Base-by-base conservation (phyloP, 495 filamentous ascomycete species). In the Penicillium waksmanii region DNA sequence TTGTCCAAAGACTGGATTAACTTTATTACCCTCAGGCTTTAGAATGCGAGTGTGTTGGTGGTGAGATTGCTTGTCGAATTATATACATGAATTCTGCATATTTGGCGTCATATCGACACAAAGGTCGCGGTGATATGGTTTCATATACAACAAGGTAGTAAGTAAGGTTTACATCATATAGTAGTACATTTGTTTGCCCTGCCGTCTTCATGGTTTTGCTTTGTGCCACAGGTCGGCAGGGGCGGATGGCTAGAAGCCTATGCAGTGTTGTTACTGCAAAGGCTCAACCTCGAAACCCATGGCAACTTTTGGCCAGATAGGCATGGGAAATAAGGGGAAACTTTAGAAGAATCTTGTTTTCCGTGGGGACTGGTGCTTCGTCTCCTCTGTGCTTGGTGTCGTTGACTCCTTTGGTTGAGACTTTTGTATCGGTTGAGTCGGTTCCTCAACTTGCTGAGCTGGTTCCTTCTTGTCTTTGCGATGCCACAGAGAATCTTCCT, bases 401-500 rank as follows among this genome's bases (percentile, higher is more conserved):
- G 56, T 56, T 21, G 42, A 52, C 15, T 65, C 65, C 35, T 73
- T 67, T 18, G 17, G n/a, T n/a, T 44, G 42, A 4, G 17, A 12
- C 42, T 44, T 44, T 44, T 56, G 5, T 55, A 58, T 46, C 8
- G 42, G 13, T 9, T 65, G 27, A 31, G 27, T 31, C 8, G 0
- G 54, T 38, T 66, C 50, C 12, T 58, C 33, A 53, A 47, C 36
- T 34, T 27, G 23, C 56, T 57, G 43, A 19, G 31, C 21, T 35
- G 51, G 27, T n/a, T 60, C 35, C 33, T 65, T 52, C 46, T 65
- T 34, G 15, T 64, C 31, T 18, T 57, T 74, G 43, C 67, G 67
- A 55, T 84, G 79, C 79, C 88, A 90, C 13, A 84, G 65, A 8
- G 79, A 77, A 64, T 96, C 89, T 65, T 93, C 92, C 31, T 84